Evolutionary conservation across 1,284 basidiomycete genomes (phyloP).

Genomic region (Pseudozyma hubeiensis): DNA sequence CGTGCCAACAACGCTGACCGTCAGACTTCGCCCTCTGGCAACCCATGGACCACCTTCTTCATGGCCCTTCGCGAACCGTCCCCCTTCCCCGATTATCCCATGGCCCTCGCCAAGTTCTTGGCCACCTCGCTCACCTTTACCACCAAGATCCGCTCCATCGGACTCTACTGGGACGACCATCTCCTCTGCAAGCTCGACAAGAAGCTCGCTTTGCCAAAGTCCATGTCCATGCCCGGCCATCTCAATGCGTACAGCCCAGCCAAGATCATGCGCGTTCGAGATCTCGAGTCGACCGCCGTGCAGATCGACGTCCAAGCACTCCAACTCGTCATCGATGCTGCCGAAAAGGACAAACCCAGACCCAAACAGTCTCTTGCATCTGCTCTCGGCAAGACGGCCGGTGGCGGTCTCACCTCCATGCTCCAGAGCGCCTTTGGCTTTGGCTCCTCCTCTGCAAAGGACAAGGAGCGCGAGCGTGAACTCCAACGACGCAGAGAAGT

Average conservation of each 20-base stretch:
- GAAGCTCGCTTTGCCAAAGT: slow-evolving; percentile 74
- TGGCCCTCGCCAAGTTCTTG: slow-evolving; percentile 90
- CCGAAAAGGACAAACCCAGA: slow-evolving; percentile 76
- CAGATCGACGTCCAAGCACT: slow-evolving; percentile 85
- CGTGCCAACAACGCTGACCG: slow-evolving; percentile 50
- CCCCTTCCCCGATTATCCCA: slow-evolving; percentile 81
- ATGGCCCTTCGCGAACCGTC: slow-evolving; percentile 87
- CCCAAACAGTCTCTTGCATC: slow-evolving; percentile 49
- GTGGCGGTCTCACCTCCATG: slow-evolving; percentile 65
- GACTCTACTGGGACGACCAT: slow-evolving; percentile 75
- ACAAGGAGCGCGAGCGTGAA: slow-evolving; percentile 37
- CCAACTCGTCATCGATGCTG: slow-evolving; percentile 79
- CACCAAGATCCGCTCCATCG: slow-evolving; percentile 80
- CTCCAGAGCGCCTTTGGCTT: slow-evolving; percentile 69
- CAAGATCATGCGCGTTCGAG: slow-evolving; percentile 78
- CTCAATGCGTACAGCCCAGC: slow-evolving; percentile 70
- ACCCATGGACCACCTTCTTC: slow-evolving; percentile 87
- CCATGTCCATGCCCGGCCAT: slow-evolving; percentile 74
- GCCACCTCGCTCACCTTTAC: slow-evolving; percentile 95
- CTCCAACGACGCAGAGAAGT: slow-evolving; percentile 24
- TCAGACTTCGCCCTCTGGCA: slow-evolving; percentile 49
- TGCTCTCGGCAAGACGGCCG: slow-evolving; percentile 63
- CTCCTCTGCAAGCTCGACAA: slow-evolving; percentile 82
- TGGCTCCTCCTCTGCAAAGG: slow-evolving; percentile 56
- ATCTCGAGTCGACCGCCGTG: slow-evolving; percentile 79